Conservation (phyloP, 2,329 filamentous ascomycete genomes). For the Fusarium sp. region DNA sequence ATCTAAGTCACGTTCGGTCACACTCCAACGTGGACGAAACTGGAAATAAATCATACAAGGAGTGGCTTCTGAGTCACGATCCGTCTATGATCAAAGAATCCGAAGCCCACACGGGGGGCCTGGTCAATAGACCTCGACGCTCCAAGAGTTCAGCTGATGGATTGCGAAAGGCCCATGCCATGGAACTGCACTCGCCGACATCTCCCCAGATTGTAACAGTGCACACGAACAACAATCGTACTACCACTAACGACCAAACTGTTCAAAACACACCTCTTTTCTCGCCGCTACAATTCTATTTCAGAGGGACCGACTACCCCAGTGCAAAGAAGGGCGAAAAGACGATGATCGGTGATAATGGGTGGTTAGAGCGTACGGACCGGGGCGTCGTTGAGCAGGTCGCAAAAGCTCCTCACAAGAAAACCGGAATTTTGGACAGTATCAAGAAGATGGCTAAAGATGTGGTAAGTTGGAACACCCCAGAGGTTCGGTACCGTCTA, state of each 20-base stretch:
- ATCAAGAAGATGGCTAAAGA: constrained; percentile 66
- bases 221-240: constrained; percentile 1
- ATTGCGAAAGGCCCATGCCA: constrained; percentile 22
- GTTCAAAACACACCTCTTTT: constrained; percentile 47
- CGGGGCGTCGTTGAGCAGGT: constrained; percentile 31
- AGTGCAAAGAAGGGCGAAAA: constrained; percentile 58
- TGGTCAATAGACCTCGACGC: constrained; percentile 39
- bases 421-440: constrained; percentile 56
- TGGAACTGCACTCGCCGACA: constrained; percentile 22
- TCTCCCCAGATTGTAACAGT: constrained; percentile 31
- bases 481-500: neutral
- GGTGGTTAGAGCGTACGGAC: constrained; percentile 65
- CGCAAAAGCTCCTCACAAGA: constrained; percentile 51
- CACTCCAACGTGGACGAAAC: constrained; percentile 36
- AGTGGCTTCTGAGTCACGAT: constrained; percentile 42
- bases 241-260: constrained; percentile 9
- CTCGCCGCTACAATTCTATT: constrained; percentile 58
- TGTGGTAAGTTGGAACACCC: constrained; percentile 54
- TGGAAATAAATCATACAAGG: constrained; percentile 41
- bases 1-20: constrained; percentile 34
- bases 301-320: constrained; percentile 54
- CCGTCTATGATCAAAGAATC: constrained; percentile 35
- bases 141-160: constrained; percentile 48
- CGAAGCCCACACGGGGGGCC: constrained; percentile 17
- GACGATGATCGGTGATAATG: constrained; percentile 64